Percentiles rank a stretch among this genome's conserved stretches.
Conservation (phyloP, 805 yeast species). For the Teunomyces aglyptinius region DNA sequence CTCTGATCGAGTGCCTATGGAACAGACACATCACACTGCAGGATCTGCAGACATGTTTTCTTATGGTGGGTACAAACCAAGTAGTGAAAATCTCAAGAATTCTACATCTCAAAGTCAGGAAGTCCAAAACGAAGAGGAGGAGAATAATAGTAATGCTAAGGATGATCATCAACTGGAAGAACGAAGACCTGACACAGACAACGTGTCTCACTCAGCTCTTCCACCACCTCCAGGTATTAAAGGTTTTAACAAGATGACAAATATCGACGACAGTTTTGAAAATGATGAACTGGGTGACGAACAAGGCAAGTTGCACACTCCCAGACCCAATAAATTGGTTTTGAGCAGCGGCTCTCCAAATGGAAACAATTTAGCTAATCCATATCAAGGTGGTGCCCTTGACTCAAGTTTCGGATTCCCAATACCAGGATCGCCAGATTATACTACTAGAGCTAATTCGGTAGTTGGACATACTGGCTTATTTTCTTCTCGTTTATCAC, state of each 20-base stretch:
- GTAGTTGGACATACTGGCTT: constrained; percentile 35
- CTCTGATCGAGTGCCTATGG: neutral
- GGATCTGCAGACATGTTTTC: constrained; percentile 4
- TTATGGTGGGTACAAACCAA: neutral
- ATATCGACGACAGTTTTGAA: constrained; percentile 36
- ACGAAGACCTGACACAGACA: neutral
- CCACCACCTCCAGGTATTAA: neutral
- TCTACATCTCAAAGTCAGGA: neutral
- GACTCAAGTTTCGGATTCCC: constrained; percentile 38
- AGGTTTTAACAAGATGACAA: constrained; percentile 10
- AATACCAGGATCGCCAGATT: constrained; percentile 45
- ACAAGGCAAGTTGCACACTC: constrained; percentile 8
- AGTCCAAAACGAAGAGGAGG: constrained; percentile 3
- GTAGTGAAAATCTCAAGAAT: neutral
- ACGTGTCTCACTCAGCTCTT: neutral
- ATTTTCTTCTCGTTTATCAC: constrained; percentile 41
- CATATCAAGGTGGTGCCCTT: constrained; percentile 21
- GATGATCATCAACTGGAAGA: neutral
- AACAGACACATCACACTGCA: neutral
- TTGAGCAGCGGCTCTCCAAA: constrained; percentile 5
- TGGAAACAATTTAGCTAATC: constrained; percentile 20
- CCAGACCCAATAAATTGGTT: constrained; percentile 9
- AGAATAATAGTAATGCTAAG: neutral
- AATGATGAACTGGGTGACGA: constrained; percentile 10
- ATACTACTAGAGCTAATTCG: constrained; percentile 44